Conservation (phyloP, 78 protist genomes). For the Anaeramoeba flamelloides region DNA sequence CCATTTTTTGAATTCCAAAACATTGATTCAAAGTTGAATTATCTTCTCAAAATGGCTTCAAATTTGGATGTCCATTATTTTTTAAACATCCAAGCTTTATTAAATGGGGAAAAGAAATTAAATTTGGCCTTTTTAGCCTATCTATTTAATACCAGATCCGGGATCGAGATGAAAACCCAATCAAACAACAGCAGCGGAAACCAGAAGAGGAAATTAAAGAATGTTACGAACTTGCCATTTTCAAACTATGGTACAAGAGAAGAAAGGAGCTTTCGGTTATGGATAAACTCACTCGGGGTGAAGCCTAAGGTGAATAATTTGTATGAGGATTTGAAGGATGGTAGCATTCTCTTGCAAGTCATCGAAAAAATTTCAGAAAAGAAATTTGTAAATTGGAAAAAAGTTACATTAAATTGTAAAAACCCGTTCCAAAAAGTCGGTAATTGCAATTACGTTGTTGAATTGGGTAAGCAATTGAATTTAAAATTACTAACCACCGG, state of each 20-base stretch:
- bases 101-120: neutral
- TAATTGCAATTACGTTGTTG: constrained; percentile 61
- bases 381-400: constrained; percentile 30
- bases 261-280: constrained; percentile 52
- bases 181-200: no score
- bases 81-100: neutral
- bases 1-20: neutral
- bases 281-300: constrained; percentile 47
- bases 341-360: constrained; percentile 29
- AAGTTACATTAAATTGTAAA: constrained; percentile 23
- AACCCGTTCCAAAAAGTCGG: constrained; percentile 41
- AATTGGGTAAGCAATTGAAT: constrained; percentile 28
- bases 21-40: neutral
- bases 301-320: constrained; percentile 23
- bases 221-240: neutral
- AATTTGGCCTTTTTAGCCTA: neutral
- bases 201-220: no score
- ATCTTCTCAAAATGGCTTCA: neutral
- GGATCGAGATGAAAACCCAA: no score
- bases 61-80: neutral
- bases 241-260: constrained; percentile 46
- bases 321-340: constrained; percentile 40
- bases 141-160: neutral
- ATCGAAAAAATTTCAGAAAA: constrained; percentile 43
- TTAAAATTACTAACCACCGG: constrained; percentile 51